These are phyloP conservation scores for Podospora pseudoanserina DNA, from an alignment of 495 filamentous ascomycete genomes.

Conservation along the genomic window DNA sequence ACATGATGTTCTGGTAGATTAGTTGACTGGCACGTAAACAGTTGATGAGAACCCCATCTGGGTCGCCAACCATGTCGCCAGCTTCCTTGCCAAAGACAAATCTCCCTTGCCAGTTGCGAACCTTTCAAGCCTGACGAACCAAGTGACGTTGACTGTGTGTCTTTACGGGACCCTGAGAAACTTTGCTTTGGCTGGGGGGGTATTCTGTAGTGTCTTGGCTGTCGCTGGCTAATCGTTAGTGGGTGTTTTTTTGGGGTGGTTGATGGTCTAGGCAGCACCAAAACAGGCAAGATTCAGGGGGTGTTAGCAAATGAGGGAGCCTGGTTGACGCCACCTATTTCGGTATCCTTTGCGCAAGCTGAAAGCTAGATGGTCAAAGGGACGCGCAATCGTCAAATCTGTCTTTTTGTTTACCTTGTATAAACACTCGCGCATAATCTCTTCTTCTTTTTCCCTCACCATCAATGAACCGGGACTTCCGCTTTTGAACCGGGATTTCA, in stretches of 20 bases:
- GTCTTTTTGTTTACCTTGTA: background rate
- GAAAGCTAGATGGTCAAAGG: background rate
- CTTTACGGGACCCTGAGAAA: background rate
- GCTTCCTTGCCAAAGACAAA: background rate
- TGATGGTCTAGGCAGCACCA: background rate
- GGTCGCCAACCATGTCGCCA: background rate
- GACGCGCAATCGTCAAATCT: slow-evolving; percentile 3
- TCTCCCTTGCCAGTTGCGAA: background rate
- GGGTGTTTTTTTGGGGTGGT: too few species aligned
- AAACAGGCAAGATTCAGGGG: background rate
- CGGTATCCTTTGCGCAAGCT: slow-evolving; percentile 4
- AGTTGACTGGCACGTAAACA: background rate
- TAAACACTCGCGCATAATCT: background rate
- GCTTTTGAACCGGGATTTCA: background rate
- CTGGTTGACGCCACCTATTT: slow-evolving; percentile 1
- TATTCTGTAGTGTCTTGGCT: background rate
- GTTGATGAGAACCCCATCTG: background rate
- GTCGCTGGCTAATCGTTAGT: background rate
- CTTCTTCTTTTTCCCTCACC: background rate
- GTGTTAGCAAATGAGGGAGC: slow-evolving; percentile 7
- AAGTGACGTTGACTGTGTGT: background rate
- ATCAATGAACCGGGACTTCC: background rate
- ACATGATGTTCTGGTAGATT: background rate
- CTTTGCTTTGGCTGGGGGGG: background rate
- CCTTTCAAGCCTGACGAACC: background rate